Percentiles rank a stretch among this genome's conserved stretches.
Conservation (phyloP, 352 stramenopile species). For the Pythium volutum region DNA sequence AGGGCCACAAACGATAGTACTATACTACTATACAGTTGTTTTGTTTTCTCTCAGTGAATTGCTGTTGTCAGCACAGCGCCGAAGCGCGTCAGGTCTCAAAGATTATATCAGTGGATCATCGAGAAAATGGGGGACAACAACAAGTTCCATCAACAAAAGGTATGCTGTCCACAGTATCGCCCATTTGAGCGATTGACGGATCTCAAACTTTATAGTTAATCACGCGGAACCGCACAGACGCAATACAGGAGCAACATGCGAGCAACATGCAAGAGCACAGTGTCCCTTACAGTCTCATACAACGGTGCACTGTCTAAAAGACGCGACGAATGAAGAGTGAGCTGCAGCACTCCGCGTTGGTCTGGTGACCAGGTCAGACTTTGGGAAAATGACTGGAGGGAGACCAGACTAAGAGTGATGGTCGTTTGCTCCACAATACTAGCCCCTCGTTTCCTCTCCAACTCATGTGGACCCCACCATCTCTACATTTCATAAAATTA, state of each 20-base stretch:
- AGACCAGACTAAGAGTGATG: neutral
- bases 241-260: neutral
- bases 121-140: conserved; percentile 24
- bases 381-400: neutral
- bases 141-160: conserved; percentile 54
- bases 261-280: no score
- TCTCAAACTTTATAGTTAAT: conserved; percentile 87
- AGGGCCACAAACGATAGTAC: neutral
- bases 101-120: conserved; percentile 87
- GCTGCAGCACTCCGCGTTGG: neutral
- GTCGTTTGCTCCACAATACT: conserved; percentile 10
- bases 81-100: conserved; percentile 68
- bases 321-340: neutral
- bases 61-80: conserved; percentile 50
- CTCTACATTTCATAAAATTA: neutral
- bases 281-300: no score
- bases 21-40: neutral
- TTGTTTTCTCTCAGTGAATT: conserved; percentile 58
- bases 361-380: neutral
- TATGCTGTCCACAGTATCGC: conserved; percentile 67
- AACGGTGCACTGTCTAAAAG: no score
- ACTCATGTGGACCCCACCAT: conserved; percentile 4
- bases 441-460: no score
- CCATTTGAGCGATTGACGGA: conserved; percentile 50
- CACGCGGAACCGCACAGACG: conserved; percentile 38